phyloP scores from a whole-genome alignment of 75 land plant species.

The Cryptomeria japonica region DNA sequence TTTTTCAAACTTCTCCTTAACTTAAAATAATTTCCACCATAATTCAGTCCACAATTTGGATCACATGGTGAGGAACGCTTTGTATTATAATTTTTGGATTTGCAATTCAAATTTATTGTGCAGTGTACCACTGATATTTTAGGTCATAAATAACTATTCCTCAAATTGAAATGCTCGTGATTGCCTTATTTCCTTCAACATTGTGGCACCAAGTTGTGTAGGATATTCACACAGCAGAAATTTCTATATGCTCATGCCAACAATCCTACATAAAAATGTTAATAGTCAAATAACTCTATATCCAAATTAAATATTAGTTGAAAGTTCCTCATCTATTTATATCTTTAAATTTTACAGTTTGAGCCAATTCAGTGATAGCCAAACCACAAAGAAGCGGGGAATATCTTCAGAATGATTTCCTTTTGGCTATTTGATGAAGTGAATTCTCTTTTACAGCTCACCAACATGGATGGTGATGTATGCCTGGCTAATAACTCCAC shows the following conservation, averaged over 20 bases:
- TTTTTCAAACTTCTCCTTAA: neutral
- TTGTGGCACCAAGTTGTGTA: neutral
- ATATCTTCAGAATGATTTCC: neutral
- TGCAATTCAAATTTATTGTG: neutral
- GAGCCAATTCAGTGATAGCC: neutral
- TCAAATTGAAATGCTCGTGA: neutral
- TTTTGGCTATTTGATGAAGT: neutral
- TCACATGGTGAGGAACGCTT: neutral
- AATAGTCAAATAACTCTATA: neutral
- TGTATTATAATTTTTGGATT: neutral
- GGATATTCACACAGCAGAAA: neutral
- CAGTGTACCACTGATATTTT: neutral
- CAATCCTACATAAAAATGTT: neutral
- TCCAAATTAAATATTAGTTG: neutral
- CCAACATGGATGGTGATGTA: too few relatives aligned
- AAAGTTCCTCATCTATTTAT: neutral
- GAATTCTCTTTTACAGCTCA: neutral
- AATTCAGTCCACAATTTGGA: neutral
- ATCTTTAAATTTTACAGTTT: neutral
- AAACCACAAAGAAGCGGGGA: neutral
- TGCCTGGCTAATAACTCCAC: too few relatives aligned
- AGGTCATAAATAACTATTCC: neutral
- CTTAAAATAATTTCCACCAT: neutral
- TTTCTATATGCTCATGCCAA: neutral
- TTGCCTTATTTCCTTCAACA: neutral